These are phyloP conservation scores for Chalciporus chontae DNA, from an alignment of 768 basidiomycete species.

Conservation along the genomic window DNA sequence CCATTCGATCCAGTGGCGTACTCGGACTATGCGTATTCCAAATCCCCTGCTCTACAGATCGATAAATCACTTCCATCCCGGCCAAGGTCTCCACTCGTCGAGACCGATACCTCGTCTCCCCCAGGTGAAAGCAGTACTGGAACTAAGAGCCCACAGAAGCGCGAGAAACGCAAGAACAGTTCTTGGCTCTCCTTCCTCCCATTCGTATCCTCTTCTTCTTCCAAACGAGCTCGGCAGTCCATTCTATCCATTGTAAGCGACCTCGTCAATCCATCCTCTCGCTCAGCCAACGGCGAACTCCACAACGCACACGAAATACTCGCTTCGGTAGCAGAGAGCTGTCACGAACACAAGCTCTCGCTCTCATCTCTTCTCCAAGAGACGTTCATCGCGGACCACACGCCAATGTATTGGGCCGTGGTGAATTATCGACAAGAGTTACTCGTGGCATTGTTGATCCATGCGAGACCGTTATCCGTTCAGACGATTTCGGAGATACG, in stretches of 20 bases:
- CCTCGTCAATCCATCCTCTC: slow-evolving; percentile 33
- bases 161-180: slow-evolving; percentile 4
- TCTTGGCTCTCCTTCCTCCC: slow-evolving; percentile 31
- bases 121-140: background rate
- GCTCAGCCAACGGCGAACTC: background rate
- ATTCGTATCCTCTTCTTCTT: slow-evolving; percentile 24
- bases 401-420: slow-evolving; percentile 31
- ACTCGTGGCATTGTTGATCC: slow-evolving; percentile 50
- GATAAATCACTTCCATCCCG: background rate
- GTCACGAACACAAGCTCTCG: slow-evolving; percentile 47
- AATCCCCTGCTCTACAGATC: background rate
- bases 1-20: background rate
- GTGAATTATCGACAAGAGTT: slow-evolving; percentile 36
- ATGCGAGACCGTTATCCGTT: slow-evolving; percentile 40
- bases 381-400: slow-evolving; percentile 19
- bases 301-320: slow-evolving; percentile 40
- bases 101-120: background rate
- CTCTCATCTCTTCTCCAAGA: slow-evolving; percentile 28
- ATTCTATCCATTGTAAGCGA: slow-evolving; percentile 52
- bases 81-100: background rate
- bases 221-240: slow-evolving; percentile 49
- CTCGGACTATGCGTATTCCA: no score
- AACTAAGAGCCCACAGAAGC: background rate
- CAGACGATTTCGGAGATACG: slow-evolving; percentile 58
- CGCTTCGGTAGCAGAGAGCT: slow-evolving; percentile 58